Evolutionary conservation across 1,139 yeast genomes (phyloP), one percentile per base, ranked within the genome.

Genomic region (Yarrowia galli): DNA sequence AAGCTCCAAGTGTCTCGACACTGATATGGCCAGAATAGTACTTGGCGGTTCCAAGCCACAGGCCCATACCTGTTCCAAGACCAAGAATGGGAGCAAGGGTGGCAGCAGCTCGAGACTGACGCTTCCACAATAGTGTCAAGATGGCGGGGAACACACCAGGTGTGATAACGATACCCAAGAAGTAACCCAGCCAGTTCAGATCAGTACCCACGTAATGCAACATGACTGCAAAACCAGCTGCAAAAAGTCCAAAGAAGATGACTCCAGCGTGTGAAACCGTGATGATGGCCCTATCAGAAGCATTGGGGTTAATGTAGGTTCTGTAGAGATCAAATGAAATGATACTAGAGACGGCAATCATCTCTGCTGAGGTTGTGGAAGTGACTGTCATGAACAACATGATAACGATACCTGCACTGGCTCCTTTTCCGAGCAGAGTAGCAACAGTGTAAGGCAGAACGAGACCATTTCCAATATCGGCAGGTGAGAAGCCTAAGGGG

Each of bases 361-460:
- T 84, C 77, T 92, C 97, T 32, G 97, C 93, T 3, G 85, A 80
- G 68, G 84, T 81, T 46, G 85, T 86, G 58, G 82, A 81, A 74
- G 88, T 86, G 68, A 85, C 85, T 49, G 96, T 91, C 92, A 91
- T 89, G 79, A 92, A 92, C 16, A 91, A 85, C 81, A 92, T 80
- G 51, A 92, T 77, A 69, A 92, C 82, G 6, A 93, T 83, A 45
- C 92, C 91, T 45, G 86, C 91, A 12, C 96, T 97, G 71, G 97
- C 97, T 69, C 95, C 91, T 72, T 84, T 88, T 63, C 97, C 97
- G 75, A 92, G 82, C 66, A 92, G 79, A 0, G 97, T 92, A 35
- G 87, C 89, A 0, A 97, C 96, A 32, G 97, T 96, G 71, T 89
- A 88, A 16, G 97, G 97, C 64, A 92, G 82, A 3, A 89, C 96